Conservation (phyloP, 768 basidiomycete genomes). For the Podaxis sp. region DNA sequence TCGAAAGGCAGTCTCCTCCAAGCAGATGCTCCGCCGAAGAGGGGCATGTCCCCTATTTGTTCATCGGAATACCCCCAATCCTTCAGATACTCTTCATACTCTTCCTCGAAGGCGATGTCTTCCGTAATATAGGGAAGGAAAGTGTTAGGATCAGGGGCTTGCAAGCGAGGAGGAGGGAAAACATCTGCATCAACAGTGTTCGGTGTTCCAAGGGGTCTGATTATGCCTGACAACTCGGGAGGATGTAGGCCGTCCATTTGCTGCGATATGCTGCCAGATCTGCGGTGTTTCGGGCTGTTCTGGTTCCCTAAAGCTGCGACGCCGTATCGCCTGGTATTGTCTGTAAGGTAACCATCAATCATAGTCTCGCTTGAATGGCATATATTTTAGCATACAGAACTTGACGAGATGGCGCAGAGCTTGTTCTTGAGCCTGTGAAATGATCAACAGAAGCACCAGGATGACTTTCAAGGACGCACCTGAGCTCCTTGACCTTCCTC, state of each 20-base stretch:
- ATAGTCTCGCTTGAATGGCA: conserved; percentile 1
- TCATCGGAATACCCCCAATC: conserved; percentile 76
- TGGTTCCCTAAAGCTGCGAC: conserved; percentile 46
- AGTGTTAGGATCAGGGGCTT: conserved; percentile 76
- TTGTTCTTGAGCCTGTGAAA: conserved; percentile 82
- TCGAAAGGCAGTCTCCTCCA: conserved; percentile 86
- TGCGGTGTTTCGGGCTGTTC: conserved; percentile 58
- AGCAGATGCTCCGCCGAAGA: conserved; percentile 44
- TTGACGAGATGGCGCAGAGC: conserved; percentile 91
- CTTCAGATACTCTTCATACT: conserved; percentile 95
- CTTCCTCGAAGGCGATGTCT: conserved; percentile 92
- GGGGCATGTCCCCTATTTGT: conserved; percentile 19
- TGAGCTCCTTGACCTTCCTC: conserved; percentile 91
- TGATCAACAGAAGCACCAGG: conserved; percentile 1
- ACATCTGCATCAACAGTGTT: conserved; percentile 84
- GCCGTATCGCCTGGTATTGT: conserved; percentile 90
- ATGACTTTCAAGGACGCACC: conserved; percentile 35
- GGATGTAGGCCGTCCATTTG: conserved; percentile 73
- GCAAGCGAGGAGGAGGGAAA: conserved; percentile 90
- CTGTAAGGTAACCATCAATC: conserved; percentile 29
- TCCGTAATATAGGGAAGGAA: conserved; percentile 92
- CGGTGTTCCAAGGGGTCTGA: conserved; percentile 71
- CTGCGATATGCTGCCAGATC: conserved; percentile 81
- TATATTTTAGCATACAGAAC: conserved; percentile 64
- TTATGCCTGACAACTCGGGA: conserved; percentile 68